phyloP scores from a whole-genome alignment of 345 rosid species.

The Chamaenerion angustifolium region DNA sequence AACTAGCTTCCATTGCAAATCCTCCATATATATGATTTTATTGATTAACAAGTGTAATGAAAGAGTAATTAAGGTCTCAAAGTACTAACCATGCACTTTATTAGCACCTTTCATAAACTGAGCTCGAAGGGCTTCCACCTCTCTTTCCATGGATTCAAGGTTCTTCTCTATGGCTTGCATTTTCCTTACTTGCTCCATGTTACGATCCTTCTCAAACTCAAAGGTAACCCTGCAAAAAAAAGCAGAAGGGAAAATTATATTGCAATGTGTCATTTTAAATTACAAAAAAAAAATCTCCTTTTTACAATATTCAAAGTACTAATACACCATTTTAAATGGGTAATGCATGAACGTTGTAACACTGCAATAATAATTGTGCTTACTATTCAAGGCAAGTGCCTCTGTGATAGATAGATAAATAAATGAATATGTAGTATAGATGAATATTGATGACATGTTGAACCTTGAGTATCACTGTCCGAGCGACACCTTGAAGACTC shows the following conservation, averaged over 20 bases:
- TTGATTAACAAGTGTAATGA: constrained; percentile 3
- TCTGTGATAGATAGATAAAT: no score
- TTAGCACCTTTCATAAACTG: constrained; percentile 33
- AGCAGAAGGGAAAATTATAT: no score
- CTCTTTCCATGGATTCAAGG: constrained; percentile 48
- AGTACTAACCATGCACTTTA: constrained; percentile 23
- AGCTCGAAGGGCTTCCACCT: constrained; percentile 43
- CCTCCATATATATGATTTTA: neutral
- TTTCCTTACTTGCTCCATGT: constrained; percentile 47
- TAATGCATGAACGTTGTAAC: no score
- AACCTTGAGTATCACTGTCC: no score
- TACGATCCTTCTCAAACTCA: constrained; percentile 50
- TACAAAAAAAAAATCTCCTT: neutral
- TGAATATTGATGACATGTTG: no score
- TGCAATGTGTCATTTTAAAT: neutral
- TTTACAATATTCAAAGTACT: no score
- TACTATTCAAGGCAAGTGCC: no score
- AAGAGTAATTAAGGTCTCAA: neutral
- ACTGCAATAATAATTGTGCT: no score
- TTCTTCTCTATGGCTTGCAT: constrained; percentile 51
- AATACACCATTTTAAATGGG: no score
- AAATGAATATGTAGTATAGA: no score
- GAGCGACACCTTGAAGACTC: no score
- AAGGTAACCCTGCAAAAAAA: constrained; percentile 45
- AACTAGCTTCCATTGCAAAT: no score